Base-by-base conservation (phyloP, 192 early-diverging fungal species). In the Entomortierella chlamydospora region DNA sequence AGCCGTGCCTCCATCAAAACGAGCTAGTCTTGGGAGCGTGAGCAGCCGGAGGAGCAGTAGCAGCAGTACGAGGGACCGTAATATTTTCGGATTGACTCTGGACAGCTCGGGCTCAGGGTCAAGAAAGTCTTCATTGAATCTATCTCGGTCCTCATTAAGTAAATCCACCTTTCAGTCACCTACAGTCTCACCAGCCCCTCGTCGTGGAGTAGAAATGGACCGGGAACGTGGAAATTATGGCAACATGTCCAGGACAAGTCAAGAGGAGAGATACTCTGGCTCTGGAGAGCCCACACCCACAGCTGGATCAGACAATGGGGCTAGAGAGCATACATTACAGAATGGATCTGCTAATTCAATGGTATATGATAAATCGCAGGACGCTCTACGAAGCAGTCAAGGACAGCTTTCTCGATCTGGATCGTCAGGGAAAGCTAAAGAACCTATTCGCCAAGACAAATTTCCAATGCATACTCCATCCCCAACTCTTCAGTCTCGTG, bases 51-150 rank as follows among this genome's bases (percentile, higher is more conserved):
- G 72, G 30, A 73, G 73, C 39, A 77, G 73, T 37, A 77, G 61
- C 30, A 77, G 73, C 37, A 77, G 73, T 23, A 77, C 64, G 73
- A 51, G 73, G n/a, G 73, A 77, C 18, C 73, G 73, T 13, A 77
- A 77, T 31, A 77, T 77, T 23, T 69, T 61, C 52, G 73, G 73
- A 13, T 22, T 77, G 54, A 77, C 73, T 0, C 34, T 77, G 45
- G 73, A 77, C 25, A 64, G 64, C 22, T 47, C 49, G 7, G 61
- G 61, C 33, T 65, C 76, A 10, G 76, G 68, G 22, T 79, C 76
- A 26, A 57, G 62, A 49, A 79, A 70, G 43, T 79, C 76, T 23
- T 79, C 76, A 0, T 28, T 79, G 28, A 79, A 79, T 33, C 56
- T 79, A 17, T 70, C 67, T 2, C 22, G 76, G 17, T 33, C 56